Base-by-base conservation (phyloP, 2,329 filamentous ascomycete species). In the Chrysosporium keratinophilum region DNA sequence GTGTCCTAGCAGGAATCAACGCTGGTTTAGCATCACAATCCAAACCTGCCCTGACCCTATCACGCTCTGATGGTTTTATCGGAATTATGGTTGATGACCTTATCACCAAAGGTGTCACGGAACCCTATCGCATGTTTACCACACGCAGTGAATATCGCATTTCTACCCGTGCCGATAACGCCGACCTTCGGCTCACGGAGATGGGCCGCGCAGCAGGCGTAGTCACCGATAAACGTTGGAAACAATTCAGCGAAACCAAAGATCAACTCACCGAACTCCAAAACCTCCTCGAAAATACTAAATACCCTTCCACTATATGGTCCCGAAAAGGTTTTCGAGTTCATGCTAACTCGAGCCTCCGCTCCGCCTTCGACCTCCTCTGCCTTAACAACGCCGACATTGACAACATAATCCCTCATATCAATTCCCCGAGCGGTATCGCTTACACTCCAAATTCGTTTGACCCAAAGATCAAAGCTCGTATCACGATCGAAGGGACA, bases 81-180 rank as follows among this genome's bases (percentile, higher is more conserved):
- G 93, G 93, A 60, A 86, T 98, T 71, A 95, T 98, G 89, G 90
- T 98, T 63, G 93, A 98, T 69, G 93, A 98, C 67, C 81, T 98
- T 37, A 84, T 95, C 65, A 97, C 91, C 19, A 97, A 96, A 71
- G 93, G 93, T 46, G 93, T 98, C 31, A 90, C 87, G 1, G 93
- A 98, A 66, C 93, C 93, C 1, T 98, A 98, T 71, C 83, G 93
- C 60, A 97, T 98, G 90, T 98, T 98, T 74, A 98, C 93, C 1
- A 87, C 87, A 5, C 83, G 93, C 59, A 95, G 87, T 71, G 93
- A 98, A 72, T 98, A 94, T 70, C 87, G 93, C 58, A 90, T 98
- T 79, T 88, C 85, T 42, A 82, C 88, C 1, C 85, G 93, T 58
- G 85, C 93, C 44, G 93, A 98, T 73, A 98, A 98, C 65, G 93